These are phyloP conservation scores for Nothophaeocryptopus gaeumannii DNA, from an alignment of 2,329 filamentous ascomycete genomes.

Conservation along the genomic window DNA sequence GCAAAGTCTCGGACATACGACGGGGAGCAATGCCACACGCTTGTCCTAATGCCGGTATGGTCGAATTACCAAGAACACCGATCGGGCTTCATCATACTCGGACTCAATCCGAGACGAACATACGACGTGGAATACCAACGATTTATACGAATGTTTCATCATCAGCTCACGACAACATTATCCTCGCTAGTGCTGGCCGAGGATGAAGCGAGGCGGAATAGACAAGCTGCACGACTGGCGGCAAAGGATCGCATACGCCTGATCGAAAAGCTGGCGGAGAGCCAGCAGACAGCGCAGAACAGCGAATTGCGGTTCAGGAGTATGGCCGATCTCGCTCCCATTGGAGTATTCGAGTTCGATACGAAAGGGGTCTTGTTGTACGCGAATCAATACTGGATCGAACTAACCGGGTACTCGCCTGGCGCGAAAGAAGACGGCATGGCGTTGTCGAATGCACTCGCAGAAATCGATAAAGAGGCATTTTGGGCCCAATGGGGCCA, in stretches of 20 bases:
- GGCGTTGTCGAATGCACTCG: slow-evolving; percentile 16
- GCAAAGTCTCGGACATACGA: slow-evolving; percentile 9
- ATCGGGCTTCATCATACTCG: slow-evolving; percentile 26
- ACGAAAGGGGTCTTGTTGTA: slow-evolving; percentile 35
- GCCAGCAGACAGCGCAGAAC: slow-evolving; percentile 21
- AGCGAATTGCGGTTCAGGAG: slow-evolving; percentile 36
- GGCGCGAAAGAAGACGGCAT: not conserved
- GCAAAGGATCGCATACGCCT: slow-evolving; percentile 8
- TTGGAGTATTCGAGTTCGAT: slow-evolving; percentile 39
- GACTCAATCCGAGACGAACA: slow-evolving; percentile 37
- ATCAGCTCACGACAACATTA: slow-evolving; percentile 24
- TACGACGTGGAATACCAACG: slow-evolving; percentile 33
- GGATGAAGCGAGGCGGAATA: slow-evolving; percentile 8
- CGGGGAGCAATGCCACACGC: slow-evolving; percentile 32
- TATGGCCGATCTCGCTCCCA: slow-evolving; percentile 38
- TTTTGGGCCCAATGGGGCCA: slow-evolving; percentile 16
- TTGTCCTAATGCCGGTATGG: slow-evolving; percentile 36
- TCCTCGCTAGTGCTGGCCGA: slow-evolving; percentile 31
- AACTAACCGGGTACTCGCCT: slow-evolving; percentile 25
- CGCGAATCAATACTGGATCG: slow-evolving; percentile 38
- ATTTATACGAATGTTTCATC: slow-evolving; percentile 33
- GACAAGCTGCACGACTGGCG: slow-evolving; percentile 5
- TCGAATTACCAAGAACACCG: slow-evolving; percentile 15
- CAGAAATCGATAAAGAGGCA: slow-evolving; percentile 13
- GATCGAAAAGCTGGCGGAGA: slow-evolving; percentile 19